phyloP scores from a whole-genome alignment of 345 rosid genomes.

The Bruguiera parviflora region DNA sequence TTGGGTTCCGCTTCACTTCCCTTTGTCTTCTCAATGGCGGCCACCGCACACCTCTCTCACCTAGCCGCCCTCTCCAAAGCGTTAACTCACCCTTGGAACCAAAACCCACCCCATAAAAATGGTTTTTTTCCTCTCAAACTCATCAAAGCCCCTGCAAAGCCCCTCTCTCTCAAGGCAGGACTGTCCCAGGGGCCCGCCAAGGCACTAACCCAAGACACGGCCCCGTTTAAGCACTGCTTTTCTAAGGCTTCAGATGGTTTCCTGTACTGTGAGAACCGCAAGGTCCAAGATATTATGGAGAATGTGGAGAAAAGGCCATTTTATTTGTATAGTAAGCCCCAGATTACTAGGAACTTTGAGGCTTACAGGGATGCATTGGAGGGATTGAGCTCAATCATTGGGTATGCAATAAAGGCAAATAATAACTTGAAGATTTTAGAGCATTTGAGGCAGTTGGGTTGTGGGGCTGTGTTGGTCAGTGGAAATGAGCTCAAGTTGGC shows the following conservation, averaged over 20 bases:
- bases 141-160: conserved; percentile 24
- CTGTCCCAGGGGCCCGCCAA: conserved; percentile 45
- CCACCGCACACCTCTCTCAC: conserved; percentile 25
- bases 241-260: conserved; percentile 73
- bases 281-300: conserved; percentile 78
- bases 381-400: conserved; percentile 68
- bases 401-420: conserved; percentile 92
- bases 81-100: conserved; percentile 21
- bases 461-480: conserved; percentile 92
- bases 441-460: conserved; percentile 84
- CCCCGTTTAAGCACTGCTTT: conserved; percentile 70
- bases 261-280: conserved; percentile 76
- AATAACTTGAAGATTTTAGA: conserved; percentile 89
- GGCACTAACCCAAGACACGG: conserved; percentile 20
- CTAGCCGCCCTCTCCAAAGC: conserved; percentile 39
- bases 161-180: conserved; percentile 50
- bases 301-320: conserved; percentile 79
- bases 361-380: conserved; percentile 75
- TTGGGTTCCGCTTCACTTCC: background rate
- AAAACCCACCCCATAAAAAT: conserved; percentile 36
- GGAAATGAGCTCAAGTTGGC: conserved; percentile 96
- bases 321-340: conserved; percentile 82
- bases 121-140: conserved; percentile 37
- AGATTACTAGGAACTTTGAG: conserved; percentile 77
- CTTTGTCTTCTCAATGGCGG: conserved; percentile 33